phyloP scores from a whole-genome alignment of 805 yeast species.

The Jamesozyma hellenica region DNA sequence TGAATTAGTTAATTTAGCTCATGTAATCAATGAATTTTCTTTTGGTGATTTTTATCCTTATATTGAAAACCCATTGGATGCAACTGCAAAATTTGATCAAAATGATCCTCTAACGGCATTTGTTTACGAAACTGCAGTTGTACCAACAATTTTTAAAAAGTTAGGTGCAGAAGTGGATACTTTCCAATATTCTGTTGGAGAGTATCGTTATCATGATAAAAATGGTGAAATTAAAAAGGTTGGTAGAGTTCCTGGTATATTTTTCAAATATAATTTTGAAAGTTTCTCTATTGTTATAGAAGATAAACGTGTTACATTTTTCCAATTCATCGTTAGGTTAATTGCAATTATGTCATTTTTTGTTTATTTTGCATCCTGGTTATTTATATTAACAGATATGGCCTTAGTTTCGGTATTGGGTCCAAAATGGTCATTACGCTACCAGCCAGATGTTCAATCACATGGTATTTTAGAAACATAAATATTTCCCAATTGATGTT shows the following conservation, averaged over 20 bases:
- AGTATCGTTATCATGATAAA: constrained; percentile 30
- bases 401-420: constrained; percentile 46
- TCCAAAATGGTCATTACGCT: constrained; percentile 37
- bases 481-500: neutral
- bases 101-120: constrained; percentile 40
- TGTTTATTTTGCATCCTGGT: constrained; percentile 58
- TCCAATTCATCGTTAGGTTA: constrained; percentile 65
- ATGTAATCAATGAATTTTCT: constrained; percentile 75
- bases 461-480: constrained; percentile 19
- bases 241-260: constrained; percentile 59
- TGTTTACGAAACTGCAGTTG: constrained; percentile 65
- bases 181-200: constrained; percentile 72
- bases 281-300: constrained; percentile 62
- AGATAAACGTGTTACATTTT: constrained; percentile 67
- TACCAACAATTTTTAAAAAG: constrained; percentile 68
- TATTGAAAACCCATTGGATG: constrained; percentile 79
- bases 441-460: constrained; percentile 21
- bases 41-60: constrained; percentile 86
- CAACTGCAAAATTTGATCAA: constrained; percentile 47
- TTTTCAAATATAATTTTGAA: constrained; percentile 78
- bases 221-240: constrained; percentile 5
- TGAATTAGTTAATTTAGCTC: constrained; percentile 65
- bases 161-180: constrained; percentile 69
- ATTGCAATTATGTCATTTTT: constrained; percentile 80
- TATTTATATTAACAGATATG: constrained; percentile 48